Evolutionary conservation across 192 early-diverging fungal genomes (phyloP).

Genomic region (Mortierella alpina): DNA sequence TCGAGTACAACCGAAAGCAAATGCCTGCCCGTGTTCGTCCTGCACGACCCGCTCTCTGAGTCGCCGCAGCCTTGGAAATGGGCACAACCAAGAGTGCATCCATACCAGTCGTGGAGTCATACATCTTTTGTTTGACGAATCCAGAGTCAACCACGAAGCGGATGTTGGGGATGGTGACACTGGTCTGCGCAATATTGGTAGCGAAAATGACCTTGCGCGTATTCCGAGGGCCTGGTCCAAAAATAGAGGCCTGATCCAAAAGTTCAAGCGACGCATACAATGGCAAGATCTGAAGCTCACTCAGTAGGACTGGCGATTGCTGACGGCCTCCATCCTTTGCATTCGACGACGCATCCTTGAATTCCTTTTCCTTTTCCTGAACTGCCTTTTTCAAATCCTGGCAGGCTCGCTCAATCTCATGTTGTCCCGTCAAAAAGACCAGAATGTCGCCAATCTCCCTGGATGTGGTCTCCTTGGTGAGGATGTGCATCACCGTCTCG

Average conservation of each 20-base stretch:
- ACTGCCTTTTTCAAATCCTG: slow-evolving; percentile 67
- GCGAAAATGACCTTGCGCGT: slow-evolving; percentile 93
- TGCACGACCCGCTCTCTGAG: slow-evolving; percentile 93
- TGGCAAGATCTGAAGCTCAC: slow-evolving; percentile 60
- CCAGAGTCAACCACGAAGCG: slow-evolving; percentile 95
- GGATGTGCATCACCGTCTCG: slow-evolving; percentile 82
- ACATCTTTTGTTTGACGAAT: slow-evolving; percentile 94
- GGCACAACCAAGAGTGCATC: slow-evolving; percentile 92
- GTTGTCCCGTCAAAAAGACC: slow-evolving; percentile 95
- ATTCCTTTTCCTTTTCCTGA: slow-evolving; percentile 52
- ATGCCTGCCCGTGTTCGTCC: slow-evolving; percentile 93
- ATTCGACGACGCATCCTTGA: slow-evolving; percentile 33
- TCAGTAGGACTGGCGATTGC: slow-evolving; percentile 1
- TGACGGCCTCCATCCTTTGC: background rate
- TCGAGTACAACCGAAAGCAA: slow-evolving; percentile 90
- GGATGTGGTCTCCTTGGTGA: slow-evolving; percentile 70
- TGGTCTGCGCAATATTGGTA: slow-evolving; percentile 92
- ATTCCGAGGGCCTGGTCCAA: slow-evolving; percentile 77
- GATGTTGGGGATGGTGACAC: slow-evolving; percentile 78
- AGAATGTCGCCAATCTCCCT: slow-evolving; percentile 86
- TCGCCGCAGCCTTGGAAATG: slow-evolving; percentile 93
- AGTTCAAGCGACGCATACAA: slow-evolving; percentile 84
- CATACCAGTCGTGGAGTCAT: slow-evolving; percentile 94
- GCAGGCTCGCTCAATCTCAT: slow-evolving; percentile 91
- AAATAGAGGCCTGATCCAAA: slow-evolving; percentile 88